These are phyloP conservation scores for Umbelopsis sp. DNA, from an alignment of 192 early-diverging fungal genomes.

Conservation along the genomic window DNA sequence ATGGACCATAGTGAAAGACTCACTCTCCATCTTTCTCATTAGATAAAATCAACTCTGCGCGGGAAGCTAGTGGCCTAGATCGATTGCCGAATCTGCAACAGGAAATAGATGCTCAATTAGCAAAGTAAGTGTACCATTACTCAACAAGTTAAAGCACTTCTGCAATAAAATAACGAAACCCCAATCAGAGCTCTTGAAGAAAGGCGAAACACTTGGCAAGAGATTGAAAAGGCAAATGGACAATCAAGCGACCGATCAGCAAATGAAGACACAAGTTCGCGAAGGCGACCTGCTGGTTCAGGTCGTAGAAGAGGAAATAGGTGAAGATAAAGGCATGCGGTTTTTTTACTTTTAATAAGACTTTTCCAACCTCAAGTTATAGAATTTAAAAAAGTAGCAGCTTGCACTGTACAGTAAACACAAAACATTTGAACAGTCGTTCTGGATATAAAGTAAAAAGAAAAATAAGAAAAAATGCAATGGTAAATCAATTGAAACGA, in stretches of 20 bases:
- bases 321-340: neutral
- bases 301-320: neutral
- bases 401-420: slow-evolving; percentile 3
- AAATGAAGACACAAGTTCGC: neutral
- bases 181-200: slow-evolving; percentile 27
- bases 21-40: neutral
- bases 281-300: slow-evolving; percentile 1
- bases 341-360: neutral
- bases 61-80: slow-evolving; percentile 27
- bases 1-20: neutral
- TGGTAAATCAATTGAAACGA: slow-evolving; percentile 5
- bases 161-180: neutral
- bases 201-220: slow-evolving; percentile 38
- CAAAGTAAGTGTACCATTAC: slow-evolving; percentile 22
- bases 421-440: neutral
- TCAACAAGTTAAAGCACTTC: neutral
- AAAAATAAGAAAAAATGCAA: too few species aligned
- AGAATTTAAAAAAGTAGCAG: neutral
- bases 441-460: slow-evolving; percentile 6
- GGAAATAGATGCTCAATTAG: slow-evolving; percentile 38
- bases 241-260: neutral
- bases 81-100: slow-evolving; percentile 40
- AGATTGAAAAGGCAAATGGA: neutral
- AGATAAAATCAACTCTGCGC: slow-evolving; percentile 37
- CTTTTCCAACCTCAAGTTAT: neutral